Conservation (phyloP, 2,329 filamentous ascomycete genomes). For the Colletotrichum musicola region DNA sequence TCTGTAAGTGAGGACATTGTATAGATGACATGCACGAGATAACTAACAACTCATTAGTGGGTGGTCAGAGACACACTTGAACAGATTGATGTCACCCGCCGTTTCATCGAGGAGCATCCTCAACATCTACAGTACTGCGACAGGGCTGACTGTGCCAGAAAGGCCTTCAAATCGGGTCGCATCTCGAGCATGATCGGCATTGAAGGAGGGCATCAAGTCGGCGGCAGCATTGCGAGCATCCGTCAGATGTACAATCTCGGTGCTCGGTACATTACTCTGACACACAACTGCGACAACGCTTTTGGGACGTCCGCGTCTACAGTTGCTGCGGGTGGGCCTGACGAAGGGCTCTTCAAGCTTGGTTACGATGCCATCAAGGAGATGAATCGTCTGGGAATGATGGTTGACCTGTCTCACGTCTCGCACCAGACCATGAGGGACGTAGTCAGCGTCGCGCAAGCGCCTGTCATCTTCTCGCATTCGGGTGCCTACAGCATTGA, state of each 20-base stretch:
- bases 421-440: slow-evolving; percentile 48
- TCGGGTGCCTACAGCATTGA: slow-evolving; percentile 45
- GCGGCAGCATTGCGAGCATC: slow-evolving; percentile 49
- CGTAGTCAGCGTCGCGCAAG: slow-evolving; percentile 44
- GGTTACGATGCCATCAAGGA: slow-evolving; percentile 47
- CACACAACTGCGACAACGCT: slow-evolving; percentile 51
- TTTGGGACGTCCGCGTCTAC: slow-evolving; percentile 48
- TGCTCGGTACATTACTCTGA: slow-evolving; percentile 52
- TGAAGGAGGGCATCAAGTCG: slow-evolving; percentile 53
- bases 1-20: slow-evolving; percentile 36
- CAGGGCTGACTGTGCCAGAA: slow-evolving; percentile 43
- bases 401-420: slow-evolving; percentile 49
- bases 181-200: slow-evolving; percentile 54
- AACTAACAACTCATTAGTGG: slow-evolving; percentile 21
- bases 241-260: slow-evolving; percentile 52
- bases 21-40: not conserved
- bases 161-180: slow-evolving; percentile 47
- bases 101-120: slow-evolving; percentile 46
- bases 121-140: slow-evolving; percentile 44
- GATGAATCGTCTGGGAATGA: slow-evolving; percentile 54
- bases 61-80: slow-evolving; percentile 44
- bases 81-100: slow-evolving; percentile 50
- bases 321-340: slow-evolving; percentile 42
- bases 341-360: slow-evolving; percentile 44
- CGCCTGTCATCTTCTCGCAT: slow-evolving; percentile 50